Percentiles rank a stretch among this genome's conserved stretches.
Conservation (phyloP, 1,284 basidiomycete genomes). For the Nidula niveotomentosa region DNA sequence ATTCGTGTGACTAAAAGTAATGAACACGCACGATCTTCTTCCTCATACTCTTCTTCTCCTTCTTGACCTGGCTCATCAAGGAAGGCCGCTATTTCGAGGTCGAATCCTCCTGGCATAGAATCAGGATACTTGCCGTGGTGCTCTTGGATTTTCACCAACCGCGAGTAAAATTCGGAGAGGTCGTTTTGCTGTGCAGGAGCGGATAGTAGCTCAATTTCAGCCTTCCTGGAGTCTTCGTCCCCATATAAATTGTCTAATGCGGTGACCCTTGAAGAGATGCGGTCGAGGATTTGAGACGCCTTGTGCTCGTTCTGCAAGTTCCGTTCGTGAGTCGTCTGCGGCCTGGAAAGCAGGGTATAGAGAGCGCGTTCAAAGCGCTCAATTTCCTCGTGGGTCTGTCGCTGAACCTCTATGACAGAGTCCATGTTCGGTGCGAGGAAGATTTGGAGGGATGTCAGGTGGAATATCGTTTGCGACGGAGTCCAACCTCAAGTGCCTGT, state of each 20-base stretch:
- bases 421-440: constrained; percentile 55
- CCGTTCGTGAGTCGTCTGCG: constrained; percentile 58
- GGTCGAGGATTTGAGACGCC: constrained; percentile 82
- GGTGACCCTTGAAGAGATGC: constrained; percentile 70
- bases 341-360: constrained; percentile 69
- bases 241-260: constrained; percentile 72
- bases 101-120: constrained; percentile 75
- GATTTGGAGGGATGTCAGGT: too few species aligned
- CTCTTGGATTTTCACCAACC: constrained; percentile 93
- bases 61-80: constrained; percentile 74
- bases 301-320: constrained; percentile 84
- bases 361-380: constrained; percentile 85
- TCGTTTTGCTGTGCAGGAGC: constrained; percentile 64
- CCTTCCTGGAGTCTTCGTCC: constrained; percentile 66
- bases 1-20: neutral
- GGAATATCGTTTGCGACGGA: neutral
- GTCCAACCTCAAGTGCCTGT: neutral
- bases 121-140: constrained; percentile 96
- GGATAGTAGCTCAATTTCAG: constrained; percentile 63
- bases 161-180: constrained; percentile 90
- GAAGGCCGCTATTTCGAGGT: constrained; percentile 80
- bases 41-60: constrained; percentile 68
- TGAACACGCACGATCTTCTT: constrained; percentile 73
- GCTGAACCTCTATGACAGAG: constrained; percentile 89
- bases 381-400: constrained; percentile 94